A percentile compares a stretch with the other conserved stretches of the same genome.
These are phyloP conservation scores for Rhodotorula glutinis DNA, from an alignment of 1,284 basidiomycete species.

Conservation along the genomic window DNA sequence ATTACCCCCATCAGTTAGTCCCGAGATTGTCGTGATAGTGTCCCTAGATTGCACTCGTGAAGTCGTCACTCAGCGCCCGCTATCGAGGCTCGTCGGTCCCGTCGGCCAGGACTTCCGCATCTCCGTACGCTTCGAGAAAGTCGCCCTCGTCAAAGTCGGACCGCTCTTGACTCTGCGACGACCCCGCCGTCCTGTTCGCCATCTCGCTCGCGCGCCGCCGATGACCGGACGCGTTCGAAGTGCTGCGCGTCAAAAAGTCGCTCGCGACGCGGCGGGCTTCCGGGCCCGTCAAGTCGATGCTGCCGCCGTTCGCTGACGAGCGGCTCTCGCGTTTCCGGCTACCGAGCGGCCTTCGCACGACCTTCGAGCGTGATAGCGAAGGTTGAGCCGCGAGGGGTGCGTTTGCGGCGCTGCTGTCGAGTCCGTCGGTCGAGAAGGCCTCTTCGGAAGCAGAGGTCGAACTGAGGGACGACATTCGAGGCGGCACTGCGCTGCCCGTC, in stretches of 20 bases:
- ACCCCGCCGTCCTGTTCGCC: background rate
- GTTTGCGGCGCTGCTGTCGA: background rate
- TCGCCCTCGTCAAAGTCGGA: background rate
- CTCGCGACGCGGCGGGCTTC: constrained; percentile 16
- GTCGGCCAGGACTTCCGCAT: background rate
- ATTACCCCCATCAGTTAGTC: too few species aligned
- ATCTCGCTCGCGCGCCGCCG: constrained; percentile 1
- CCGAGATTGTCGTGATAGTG: too few species aligned
- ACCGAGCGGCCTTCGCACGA: constrained; percentile 12
- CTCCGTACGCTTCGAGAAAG: background rate
- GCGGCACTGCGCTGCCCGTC: background rate
- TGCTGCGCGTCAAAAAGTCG: constrained; percentile 13
- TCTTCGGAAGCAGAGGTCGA: background rate
- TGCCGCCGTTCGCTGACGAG: background rate
- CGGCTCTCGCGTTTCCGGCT: constrained; percentile 14
- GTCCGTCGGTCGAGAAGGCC: background rate
- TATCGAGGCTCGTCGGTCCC: background rate
- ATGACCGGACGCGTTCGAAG: background rate
- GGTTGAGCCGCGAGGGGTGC: background rate
- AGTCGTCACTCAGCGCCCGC: too few species aligned
- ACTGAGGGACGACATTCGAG: constrained; percentile 6
- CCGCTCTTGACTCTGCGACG: background rate
- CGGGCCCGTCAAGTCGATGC: constrained; percentile 3
- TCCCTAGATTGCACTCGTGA: too few species aligned
- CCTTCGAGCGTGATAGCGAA: constrained; percentile 12